Percentiles rank a stretch among this genome's conserved stretches.
These are phyloP conservation scores for Pseudopyricularia cyperi DNA, from an alignment of 2,329 filamentous ascomycete species.

Conservation along the genomic window DNA sequence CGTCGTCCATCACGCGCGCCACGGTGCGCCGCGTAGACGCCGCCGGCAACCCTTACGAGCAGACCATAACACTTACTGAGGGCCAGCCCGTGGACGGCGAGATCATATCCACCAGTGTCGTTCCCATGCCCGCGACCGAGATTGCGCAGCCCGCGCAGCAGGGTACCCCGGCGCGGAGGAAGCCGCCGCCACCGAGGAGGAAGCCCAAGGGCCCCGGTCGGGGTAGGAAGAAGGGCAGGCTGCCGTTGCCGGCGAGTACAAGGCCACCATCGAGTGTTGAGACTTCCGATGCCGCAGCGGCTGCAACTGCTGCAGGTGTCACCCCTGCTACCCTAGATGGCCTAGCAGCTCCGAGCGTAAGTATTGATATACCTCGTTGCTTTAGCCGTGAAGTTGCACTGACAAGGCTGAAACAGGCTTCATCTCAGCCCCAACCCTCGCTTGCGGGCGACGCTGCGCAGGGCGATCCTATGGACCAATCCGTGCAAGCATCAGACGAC, in stretches of 20 bases:
- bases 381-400: neutral
- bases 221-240: constrained; percentile 66
- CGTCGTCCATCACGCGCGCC: constrained; percentile 57
- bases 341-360: neutral
- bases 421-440: neutral
- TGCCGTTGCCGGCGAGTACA: constrained; percentile 21
- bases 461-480: constrained; percentile 1
- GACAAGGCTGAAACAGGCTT: neutral
- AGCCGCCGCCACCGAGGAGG: constrained; percentile 65
- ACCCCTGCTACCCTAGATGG: neutral
- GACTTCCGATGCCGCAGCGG: neutral
- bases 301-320: neutral
- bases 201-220: constrained; percentile 69
- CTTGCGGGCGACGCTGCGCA: neutral
- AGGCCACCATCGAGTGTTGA: neutral
- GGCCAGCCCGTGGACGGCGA: constrained; percentile 73
- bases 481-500: neutral
- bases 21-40: constrained; percentile 70
- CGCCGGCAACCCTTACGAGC: constrained; percentile 68
- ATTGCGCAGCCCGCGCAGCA: constrained; percentile 31
- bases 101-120: constrained; percentile 50
- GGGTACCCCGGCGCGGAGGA: constrained; percentile 36
- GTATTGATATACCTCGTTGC: neutral
- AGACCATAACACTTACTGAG: constrained; percentile 70
- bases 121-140: constrained; percentile 32